Base-by-base conservation (phyloP, 1,139 yeast species). In the Saccharomycopsis hybrid region DNA sequence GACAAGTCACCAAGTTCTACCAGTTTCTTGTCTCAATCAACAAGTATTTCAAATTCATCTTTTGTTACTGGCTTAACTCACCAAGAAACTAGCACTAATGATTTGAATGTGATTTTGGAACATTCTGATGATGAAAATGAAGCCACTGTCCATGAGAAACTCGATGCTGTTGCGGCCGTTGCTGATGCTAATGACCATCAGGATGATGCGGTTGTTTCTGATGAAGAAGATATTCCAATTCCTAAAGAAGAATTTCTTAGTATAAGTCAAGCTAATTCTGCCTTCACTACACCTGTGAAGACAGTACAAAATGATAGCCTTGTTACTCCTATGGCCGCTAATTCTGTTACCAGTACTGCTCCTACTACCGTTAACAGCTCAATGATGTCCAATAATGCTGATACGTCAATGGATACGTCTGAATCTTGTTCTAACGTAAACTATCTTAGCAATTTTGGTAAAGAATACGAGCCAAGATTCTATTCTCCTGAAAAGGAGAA, bases 181-280 rank as follows among this genome's bases (percentile, higher is more conserved):
- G 18, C 18, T 18, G 18, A 18, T 18, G 38, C 24, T 11, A 13
- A 30, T 11, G 24, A 31, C 11, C 13, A 36, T n/a, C 18, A 5
- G 11, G 28, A 5, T 5, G n/a, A 24, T 5, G 84, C 82, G 1
- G 84, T 80, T 1, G 65, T 80, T 8, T 76, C 82, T 0, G 79
- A 77, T 54, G 74, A 78, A 52, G 81, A 52, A 13, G 53, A 52
- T 40, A 50, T 52, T 27, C 53, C 55, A 8, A 30, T 74, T 30
- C 74, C 53, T 13, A 49, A 52, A 35, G 54, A 52, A 13, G 53
- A 52, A n/a, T 42, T 24, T 27, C 31, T 41, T 18, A 8, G 11
- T 31, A 8, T 31, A 11, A 11, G 35, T 11, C 13, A 24, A 32
- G 5, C 11, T n/a, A 9, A 11, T 36, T 18, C 18, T 18, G 18